Evolutionary conservation across 331 rosid genomes (phyloP), one percentile per base, ranked within the genome.

Genomic region (Rhamnella rubrinervis): DNA sequence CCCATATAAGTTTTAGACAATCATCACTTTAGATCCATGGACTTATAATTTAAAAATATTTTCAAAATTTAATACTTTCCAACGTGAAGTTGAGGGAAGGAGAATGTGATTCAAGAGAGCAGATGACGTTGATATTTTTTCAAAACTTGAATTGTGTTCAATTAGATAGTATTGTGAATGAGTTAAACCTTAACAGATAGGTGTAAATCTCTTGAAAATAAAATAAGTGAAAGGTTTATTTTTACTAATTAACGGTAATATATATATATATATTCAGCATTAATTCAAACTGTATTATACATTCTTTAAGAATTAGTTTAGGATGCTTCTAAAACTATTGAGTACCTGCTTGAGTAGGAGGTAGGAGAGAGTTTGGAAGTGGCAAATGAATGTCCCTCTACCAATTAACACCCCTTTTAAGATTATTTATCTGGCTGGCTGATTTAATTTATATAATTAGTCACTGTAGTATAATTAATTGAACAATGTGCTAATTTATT

Each of bases 301-400:
- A 71, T 49, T 61, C 39, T 50, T 20, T 20, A 21, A 21, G 40
- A 23, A 23, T 23, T 47, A 5, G 16, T 41, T 37, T 58, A 81
- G 79, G 67, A 65, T 3, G 79, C 82, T 46, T 46, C 75, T 16
- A 61, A 53, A 21, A 77, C 68, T 8, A 65, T 81, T 51, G 71
- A 19, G 1, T 37, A 25, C 16, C 73, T 81, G 63, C 68, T 55
- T 56, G 71, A 72, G 82, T 72, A 65, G 70, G 67, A 23, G 23
- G 23, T 23, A 23, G 23, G 18, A 46, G 17, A 70, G 50, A 64
- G 38, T 49, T 11, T n/a, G 1, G 10, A 23, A 44, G 52, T 25
- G 23, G 23, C 23, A 23, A 23, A 26, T 26, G 31, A 26, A 26
- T 26, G 31, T 26, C 31, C 31, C 31, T 26, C 31, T 26, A 26